Percentiles rank a stretch among this genome's conserved stretches.
Evolutionary conservation across 345 rosid species (phyloP).

Genomic region (Geranium brycei): DNA sequence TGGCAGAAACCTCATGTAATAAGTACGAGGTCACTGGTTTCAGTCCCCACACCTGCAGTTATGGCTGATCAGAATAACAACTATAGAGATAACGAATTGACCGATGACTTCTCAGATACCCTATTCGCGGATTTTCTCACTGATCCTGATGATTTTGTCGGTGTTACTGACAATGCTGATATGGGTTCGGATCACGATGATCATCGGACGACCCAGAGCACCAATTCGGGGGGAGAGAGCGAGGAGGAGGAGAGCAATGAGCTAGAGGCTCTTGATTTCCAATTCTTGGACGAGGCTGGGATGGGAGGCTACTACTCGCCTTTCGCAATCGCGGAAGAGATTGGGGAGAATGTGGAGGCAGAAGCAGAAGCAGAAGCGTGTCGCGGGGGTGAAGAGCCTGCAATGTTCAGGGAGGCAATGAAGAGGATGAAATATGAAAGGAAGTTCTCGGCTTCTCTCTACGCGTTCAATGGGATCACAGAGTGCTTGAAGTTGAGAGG

Average conservation of each 20-base stretch:
- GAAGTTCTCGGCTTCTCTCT: conserved; percentile 43
- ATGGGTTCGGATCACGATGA: too few species aligned
- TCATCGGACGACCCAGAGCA: too few species aligned
- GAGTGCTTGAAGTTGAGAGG: conserved; percentile 29
- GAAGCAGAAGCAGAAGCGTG: conserved; percentile 11
- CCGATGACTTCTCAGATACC: conserved; percentile 6
- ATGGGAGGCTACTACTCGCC: conserved; percentile 29
- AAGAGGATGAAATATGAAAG: conserved; percentile 40
- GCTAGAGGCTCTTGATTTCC: conserved; percentile 22
- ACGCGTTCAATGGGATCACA: conserved; percentile 42
- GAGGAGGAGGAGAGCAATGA: conserved; percentile 15
- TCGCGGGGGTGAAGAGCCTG: conserved; percentile 20
- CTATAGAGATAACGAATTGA: conserved; percentile 10
- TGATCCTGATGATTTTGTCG: conserved; percentile 9
- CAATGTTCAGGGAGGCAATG: conserved; percentile 37
- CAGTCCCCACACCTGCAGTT: too few species aligned
- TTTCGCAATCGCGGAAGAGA: conserved; percentile 42
- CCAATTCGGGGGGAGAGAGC: too few species aligned
- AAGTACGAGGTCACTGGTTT: too few species aligned
- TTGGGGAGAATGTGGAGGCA: conserved; percentile 15
- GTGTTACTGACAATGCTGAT: too few species aligned
- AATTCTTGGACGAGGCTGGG: conserved; percentile 29
- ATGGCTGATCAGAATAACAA: background rate
- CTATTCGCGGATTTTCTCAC: conserved; percentile 31
- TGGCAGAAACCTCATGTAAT: too few species aligned